phyloP scores from a whole-genome alignment of 1,284 basidiomycete genomes.

The Quambalaria eucalypti region DNA sequence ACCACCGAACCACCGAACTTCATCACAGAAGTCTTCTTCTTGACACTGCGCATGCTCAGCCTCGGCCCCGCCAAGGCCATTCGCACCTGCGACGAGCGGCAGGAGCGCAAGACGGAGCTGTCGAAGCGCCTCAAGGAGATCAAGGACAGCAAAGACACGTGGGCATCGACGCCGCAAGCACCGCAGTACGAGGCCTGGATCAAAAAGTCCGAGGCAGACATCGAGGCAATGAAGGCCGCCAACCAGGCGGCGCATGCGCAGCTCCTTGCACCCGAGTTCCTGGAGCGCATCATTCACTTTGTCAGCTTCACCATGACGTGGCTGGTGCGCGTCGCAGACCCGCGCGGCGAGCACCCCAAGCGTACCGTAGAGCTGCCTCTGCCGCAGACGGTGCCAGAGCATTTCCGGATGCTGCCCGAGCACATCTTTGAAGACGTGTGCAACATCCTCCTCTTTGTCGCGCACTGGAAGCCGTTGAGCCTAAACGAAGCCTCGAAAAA shows the following conservation, averaged over 20 bases:
- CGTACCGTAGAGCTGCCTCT: slow-evolving; percentile 54
- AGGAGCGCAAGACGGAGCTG: slow-evolving; percentile 53
- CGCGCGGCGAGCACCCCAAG: slow-evolving; percentile 65
- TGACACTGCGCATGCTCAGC: slow-evolving; percentile 48
- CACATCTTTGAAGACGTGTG: slow-evolving; percentile 90
- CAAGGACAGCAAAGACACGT: slow-evolving; percentile 51
- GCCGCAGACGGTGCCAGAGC: slow-evolving; percentile 70
- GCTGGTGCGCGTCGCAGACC: slow-evolving; percentile 87
- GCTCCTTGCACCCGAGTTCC: slow-evolving; percentile 74
- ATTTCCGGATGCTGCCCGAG: slow-evolving; percentile 84
- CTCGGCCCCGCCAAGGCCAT: slow-evolving; percentile 50
- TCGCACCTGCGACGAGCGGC: slow-evolving; percentile 66
- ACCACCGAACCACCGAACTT: slow-evolving; percentile 59
- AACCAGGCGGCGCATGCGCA: slow-evolving; percentile 76
- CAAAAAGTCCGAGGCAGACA: slow-evolving; percentile 35
- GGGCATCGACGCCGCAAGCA: slow-evolving; percentile 29
- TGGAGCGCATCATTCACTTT: slow-evolving; percentile 71
- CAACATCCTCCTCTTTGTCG: slow-evolving; percentile 70
- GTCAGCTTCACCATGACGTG: slow-evolving; percentile 84
- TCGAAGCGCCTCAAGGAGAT: slow-evolving; percentile 68
- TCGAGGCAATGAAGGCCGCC: slow-evolving; percentile 43
- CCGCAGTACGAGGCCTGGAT: slow-evolving; percentile 43
- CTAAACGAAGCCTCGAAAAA: slow-evolving; percentile 66
- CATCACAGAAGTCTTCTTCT: slow-evolving; percentile 89
- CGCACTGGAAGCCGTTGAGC: slow-evolving; percentile 64